Conservation (phyloP, 257 asterid species). For the Nicotiana otophora region DNA sequence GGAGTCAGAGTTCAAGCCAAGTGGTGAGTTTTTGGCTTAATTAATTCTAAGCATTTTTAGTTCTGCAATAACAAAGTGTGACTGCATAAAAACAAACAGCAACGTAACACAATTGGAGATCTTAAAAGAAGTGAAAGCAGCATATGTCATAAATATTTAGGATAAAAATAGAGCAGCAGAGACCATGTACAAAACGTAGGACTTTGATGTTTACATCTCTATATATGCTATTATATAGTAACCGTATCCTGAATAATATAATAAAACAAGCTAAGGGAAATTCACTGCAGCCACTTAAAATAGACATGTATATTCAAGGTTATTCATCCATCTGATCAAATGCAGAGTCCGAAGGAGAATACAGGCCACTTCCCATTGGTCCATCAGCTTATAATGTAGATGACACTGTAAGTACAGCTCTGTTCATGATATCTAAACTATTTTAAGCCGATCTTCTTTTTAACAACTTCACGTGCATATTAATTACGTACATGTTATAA, state of each 20-base stretch:
- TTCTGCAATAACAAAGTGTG: neutral
- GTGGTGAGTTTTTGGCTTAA: constrained; percentile 6
- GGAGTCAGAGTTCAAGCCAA: constrained; percentile 20
- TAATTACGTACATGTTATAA: too few species aligned
- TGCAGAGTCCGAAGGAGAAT: constrained; percentile 31
- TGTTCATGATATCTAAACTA: neutral
- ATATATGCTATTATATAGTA: neutral
- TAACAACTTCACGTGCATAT: neutral
- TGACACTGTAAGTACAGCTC: constrained; percentile 21
- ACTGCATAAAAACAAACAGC: neutral
- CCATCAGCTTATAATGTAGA: constrained; percentile 11
- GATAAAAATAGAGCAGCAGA: neutral
- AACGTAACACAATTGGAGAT: neutral
- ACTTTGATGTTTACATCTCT: too few species aligned
- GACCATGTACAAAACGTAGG: too few species aligned
- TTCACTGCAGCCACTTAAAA: neutral
- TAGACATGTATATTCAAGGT: neutral
- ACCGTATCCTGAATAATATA: neutral
- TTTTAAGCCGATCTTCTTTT: neutral
- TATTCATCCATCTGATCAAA: neutral
- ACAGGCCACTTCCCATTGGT: constrained; percentile 28
- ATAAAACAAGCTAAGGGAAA: neutral
- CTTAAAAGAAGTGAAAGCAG: neutral
- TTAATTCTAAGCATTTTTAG: neutral
- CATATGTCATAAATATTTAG: neutral